A percentile compares a stretch with the other conserved stretches of the same genome.
Evolutionary conservation across 257 asterid species (phyloP).

Genomic region (Anisodus tanguticus): DNA sequence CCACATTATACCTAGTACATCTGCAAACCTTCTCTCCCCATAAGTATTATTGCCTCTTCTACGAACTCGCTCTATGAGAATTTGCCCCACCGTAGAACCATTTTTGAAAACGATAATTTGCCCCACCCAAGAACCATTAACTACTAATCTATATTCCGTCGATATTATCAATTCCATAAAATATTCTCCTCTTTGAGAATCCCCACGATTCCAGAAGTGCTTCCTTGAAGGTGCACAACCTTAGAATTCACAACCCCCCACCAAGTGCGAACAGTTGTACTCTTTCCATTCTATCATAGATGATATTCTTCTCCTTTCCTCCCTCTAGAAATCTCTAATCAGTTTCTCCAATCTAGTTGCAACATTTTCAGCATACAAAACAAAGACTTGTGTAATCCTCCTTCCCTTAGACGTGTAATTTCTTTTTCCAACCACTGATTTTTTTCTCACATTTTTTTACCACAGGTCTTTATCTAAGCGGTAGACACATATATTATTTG

Average conservation of each 20-base stretch:
- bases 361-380: neutral
- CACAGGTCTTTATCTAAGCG: neutral
- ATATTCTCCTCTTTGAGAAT: constrained; percentile 2
- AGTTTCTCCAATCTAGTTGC: neutral
- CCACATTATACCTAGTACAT: neutral
- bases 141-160: neutral
- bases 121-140: neutral
- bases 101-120: neutral
- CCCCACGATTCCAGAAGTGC: constrained; percentile 3
- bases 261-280: neutral
- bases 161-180: neutral
- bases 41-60: neutral
- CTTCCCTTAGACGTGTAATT: neutral
- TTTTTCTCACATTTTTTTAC: neutral
- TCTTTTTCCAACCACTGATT: no score
- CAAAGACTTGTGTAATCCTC: neutral
- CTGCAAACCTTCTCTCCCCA: neutral
- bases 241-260: neutral
- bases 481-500: neutral
- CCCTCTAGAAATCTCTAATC: neutral
- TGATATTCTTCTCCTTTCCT: neutral
- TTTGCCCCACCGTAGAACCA: neutral
- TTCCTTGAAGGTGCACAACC: neutral
- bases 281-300: neutral
- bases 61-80: neutral